phyloP scores from a whole-genome alignment of 345 rosid genomes.

The Hibiscus trionum region DNA sequence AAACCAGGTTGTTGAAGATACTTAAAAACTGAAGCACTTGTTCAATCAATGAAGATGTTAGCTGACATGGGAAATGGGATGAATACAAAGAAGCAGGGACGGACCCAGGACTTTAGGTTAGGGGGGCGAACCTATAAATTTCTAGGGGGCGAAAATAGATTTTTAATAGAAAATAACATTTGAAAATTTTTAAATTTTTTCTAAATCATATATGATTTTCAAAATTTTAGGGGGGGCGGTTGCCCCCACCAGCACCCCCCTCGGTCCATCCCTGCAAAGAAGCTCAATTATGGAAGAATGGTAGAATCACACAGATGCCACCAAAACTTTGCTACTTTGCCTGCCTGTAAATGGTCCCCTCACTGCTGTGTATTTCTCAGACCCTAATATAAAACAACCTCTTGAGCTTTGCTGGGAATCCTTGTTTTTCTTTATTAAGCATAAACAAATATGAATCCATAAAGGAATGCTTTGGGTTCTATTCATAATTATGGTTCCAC shows the following conservation, averaged over 20 bases:
- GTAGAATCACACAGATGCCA: conserved; percentile 30
- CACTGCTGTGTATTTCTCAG: conserved; percentile 17
- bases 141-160: too few relatives aligned
- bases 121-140: too few relatives aligned
- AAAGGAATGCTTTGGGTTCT: conserved; percentile 9
- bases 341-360: conserved; percentile 39
- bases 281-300: conserved; percentile 33
- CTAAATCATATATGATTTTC: too few relatives aligned
- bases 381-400: conserved; percentile 18
- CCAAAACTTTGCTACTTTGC: conserved; percentile 27
- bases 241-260: too few relatives aligned
- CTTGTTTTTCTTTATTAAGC: too few relatives aligned
- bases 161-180: too few relatives aligned
- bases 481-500: conserved; percentile 10
- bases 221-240: too few relatives aligned
- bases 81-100: conserved; percentile 21
- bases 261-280: too few relatives aligned
- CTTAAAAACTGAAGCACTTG: conserved; percentile 8
- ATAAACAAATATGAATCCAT: background rate
- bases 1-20: conserved; percentile 7
- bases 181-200: too few relatives aligned
- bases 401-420: too few relatives aligned
- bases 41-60: conserved; percentile 11
- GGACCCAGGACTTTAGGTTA: too few relatives aligned
- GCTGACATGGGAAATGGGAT: conserved; percentile 16